Conservation (phyloP, 768 basidiomycete species). For the Tulasnella sp. region DNA sequence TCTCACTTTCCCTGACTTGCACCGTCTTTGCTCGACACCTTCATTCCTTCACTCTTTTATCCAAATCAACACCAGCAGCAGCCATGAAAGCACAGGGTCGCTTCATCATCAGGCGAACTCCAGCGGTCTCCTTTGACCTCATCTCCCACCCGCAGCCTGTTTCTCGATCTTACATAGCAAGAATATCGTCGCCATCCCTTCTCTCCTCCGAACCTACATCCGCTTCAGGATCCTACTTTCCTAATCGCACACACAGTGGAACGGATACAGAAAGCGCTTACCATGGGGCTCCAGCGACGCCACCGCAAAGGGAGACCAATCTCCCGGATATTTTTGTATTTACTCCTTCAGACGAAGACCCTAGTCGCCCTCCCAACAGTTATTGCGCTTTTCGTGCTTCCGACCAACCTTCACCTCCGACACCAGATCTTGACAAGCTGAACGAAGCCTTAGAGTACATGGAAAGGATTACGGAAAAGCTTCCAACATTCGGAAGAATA, state of each 20-base stretch:
- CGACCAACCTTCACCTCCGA: slow-evolving; percentile 1
- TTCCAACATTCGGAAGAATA: background rate
- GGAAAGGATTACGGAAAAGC: slow-evolving; percentile 16
- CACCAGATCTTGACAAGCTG: slow-evolving; percentile 9
- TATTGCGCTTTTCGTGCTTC: slow-evolving; percentile 12
- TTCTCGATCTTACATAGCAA: background rate
- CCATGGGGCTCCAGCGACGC: background rate
- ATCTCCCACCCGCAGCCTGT: background rate
- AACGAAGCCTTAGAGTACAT: slow-evolving; percentile 5
- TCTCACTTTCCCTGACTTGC: background rate
- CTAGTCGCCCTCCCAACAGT: background rate
- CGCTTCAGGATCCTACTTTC: background rate
- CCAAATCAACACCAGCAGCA: background rate
- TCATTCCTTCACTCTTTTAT: background rate
- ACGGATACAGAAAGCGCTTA: background rate
- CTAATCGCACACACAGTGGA: background rate
- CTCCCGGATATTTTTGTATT: slow-evolving; percentile 14
- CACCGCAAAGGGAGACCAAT: background rate
- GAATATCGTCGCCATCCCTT: background rate
- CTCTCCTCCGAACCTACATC: background rate
- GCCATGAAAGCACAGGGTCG: background rate
- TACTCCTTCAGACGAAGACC: slow-evolving; percentile 3
- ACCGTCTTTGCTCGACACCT: background rate
- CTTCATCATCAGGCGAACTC: background rate
- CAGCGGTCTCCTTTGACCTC: background rate